phyloP scores from a whole-genome alignment of 2,329 filamentous ascomycete species.

The Ophiostoma novo-ulmi region DNA sequence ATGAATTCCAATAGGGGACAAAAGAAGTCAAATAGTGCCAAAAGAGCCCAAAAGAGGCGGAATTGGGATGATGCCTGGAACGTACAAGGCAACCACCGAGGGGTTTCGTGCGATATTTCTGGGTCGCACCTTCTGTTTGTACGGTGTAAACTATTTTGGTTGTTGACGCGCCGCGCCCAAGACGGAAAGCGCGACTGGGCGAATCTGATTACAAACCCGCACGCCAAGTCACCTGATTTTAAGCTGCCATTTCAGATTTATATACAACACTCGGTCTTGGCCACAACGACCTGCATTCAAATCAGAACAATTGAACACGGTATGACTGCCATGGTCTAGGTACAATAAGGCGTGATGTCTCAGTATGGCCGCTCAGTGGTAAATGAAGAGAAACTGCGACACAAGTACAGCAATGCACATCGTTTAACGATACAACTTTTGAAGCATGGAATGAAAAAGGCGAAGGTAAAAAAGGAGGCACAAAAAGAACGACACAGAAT shows the following conservation, averaged over 20 bases:
- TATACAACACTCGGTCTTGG: background rate
- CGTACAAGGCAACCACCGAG: conserved; percentile 17
- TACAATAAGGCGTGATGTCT: background rate
- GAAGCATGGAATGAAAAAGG: background rate
- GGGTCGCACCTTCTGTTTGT: conserved; percentile 12
- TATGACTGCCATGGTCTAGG: background rate
- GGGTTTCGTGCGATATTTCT: conserved; percentile 6
- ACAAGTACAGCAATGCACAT: no score
- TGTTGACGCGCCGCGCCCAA: conserved; percentile 24
- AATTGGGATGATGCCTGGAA: background rate
- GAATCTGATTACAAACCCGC: conserved; percentile 23
- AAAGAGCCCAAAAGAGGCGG: background rate
- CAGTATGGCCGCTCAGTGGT: background rate
- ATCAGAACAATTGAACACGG: background rate
- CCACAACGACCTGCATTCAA: background rate
- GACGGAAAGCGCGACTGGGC: conserved; percentile 27
- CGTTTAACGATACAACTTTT: background rate
- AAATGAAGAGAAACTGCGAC: background rate
- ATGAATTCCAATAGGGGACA: background rate
- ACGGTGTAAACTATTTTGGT: background rate
- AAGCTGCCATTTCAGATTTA: background rate
- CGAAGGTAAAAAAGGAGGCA: background rate
- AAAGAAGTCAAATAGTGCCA: background rate
- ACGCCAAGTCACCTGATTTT: conserved; percentile 29
- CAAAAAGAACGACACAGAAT: no score